Percentiles rank a stretch among this genome's conserved stretches.
Evolutionary conservation across 805 yeast genomes (phyloP).

Genomic region (Candida oleophila): DNA sequence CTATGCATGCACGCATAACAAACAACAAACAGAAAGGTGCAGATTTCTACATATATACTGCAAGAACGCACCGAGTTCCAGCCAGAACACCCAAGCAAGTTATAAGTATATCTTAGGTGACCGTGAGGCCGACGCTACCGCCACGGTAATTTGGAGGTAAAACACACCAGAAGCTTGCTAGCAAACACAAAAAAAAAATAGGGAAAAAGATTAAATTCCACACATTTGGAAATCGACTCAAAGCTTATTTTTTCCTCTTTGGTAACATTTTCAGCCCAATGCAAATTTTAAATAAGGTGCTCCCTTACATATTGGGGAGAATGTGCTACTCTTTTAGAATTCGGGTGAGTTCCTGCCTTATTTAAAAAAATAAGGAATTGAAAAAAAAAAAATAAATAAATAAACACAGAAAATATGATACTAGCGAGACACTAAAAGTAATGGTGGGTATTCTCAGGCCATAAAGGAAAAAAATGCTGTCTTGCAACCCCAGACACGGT

Average conservation of each 20-base stretch:
- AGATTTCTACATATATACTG: too few relatives aligned
- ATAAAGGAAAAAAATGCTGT: too few relatives aligned
- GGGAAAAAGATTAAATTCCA: neutral
- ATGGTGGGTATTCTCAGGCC: too few relatives aligned
- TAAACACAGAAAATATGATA: neutral
- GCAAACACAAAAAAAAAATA: neutral
- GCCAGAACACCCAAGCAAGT: too few relatives aligned
- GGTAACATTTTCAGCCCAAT: neutral
- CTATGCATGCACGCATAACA: too few relatives aligned
- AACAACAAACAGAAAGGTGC: too few relatives aligned
- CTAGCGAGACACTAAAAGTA: neutral
- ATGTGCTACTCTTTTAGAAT: neutral
- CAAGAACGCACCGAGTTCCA: too few relatives aligned
- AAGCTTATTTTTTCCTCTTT: neutral
- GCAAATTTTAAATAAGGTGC: neutral
- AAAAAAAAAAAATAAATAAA: neutral
- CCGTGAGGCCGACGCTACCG: too few relatives aligned
- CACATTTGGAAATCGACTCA: neutral
- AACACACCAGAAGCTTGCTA: neutral
- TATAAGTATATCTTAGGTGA: too few relatives aligned
- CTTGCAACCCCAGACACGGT: neutral
- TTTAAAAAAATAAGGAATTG: neutral
- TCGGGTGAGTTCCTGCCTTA: slow-evolving; percentile 1
- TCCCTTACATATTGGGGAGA: neutral
- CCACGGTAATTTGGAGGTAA: too few relatives aligned